Conservation (phyloP, 2,329 filamentous ascomycete species). For the Aspergillus hortae region DNA sequence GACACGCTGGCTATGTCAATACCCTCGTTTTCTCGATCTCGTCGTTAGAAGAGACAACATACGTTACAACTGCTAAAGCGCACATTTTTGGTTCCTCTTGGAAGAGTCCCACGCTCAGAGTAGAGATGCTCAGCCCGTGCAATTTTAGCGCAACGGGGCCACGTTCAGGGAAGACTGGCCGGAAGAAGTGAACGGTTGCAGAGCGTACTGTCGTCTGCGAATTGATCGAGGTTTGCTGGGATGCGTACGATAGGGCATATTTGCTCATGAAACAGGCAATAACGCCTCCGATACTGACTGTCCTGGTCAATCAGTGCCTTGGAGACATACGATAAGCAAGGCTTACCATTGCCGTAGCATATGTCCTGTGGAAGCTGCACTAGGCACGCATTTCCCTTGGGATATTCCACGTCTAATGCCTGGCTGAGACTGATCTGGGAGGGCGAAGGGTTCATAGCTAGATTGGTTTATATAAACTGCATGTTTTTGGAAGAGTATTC, state of each 20-base stretch:
- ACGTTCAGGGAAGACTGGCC: neutral
- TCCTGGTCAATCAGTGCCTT: neutral
- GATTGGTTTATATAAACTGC: too few species aligned
- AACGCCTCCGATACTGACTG: neutral
- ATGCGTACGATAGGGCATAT: neutral
- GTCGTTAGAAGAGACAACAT: neutral
- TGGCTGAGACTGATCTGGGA: neutral
- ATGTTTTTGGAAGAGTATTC: too few species aligned
- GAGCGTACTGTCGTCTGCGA: neutral
- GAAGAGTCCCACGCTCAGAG: neutral
- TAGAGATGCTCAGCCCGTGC: neutral
- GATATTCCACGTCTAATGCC: neutral
- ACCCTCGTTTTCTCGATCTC: too few species aligned
- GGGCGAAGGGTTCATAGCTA: neutral
- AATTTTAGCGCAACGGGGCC: neutral
- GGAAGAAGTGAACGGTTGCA: neutral
- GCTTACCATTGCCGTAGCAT: neutral
- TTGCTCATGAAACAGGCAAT: too few species aligned
- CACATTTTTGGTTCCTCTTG: neutral
- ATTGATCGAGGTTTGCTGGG: neutral
- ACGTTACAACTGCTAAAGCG: neutral
- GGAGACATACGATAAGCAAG: neutral
- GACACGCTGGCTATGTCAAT: neutral
- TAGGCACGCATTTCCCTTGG: neutral
- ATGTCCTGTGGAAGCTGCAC: neutral